phyloP scores from a whole-genome alignment of 2,329 filamentous ascomycete species.

The Camillea tinctor region DNA sequence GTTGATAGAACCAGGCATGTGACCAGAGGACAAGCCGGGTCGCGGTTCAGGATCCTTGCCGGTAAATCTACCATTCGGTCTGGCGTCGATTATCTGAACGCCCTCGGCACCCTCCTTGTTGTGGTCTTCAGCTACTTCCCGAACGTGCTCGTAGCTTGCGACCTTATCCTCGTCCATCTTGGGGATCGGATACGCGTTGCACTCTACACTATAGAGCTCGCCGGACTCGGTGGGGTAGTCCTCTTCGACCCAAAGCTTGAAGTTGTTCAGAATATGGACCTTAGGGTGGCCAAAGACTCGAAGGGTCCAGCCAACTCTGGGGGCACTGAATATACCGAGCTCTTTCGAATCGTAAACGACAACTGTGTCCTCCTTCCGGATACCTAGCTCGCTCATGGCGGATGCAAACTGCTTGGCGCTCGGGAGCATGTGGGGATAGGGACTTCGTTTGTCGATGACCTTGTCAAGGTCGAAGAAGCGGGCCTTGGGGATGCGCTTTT shows the following conservation, averaged over 20 bases:
- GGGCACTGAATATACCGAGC: slow-evolving; percentile 90
- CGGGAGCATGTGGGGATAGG: slow-evolving; percentile 96
- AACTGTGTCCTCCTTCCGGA: slow-evolving; percentile 81
- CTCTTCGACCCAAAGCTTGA: slow-evolving; percentile 86
- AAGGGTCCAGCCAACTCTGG: slow-evolving; percentile 91
- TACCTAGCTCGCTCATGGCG: slow-evolving; percentile 86
- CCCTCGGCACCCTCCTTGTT: slow-evolving; percentile 82
- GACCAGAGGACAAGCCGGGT: slow-evolving; percentile 80
- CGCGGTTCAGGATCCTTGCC: slow-evolving; percentile 85
- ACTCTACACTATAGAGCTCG: slow-evolving; percentile 65
- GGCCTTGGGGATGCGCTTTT: slow-evolving; percentile 81
- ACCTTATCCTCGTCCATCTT: slow-evolving; percentile 64
- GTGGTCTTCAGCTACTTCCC: slow-evolving; percentile 70
- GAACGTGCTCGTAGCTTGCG: slow-evolving; percentile 78
- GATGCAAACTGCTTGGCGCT: slow-evolving; percentile 75
- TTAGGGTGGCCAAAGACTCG: slow-evolving; percentile 83
- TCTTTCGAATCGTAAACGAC: slow-evolving; percentile 94
- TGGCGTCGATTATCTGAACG: slow-evolving; percentile 85
- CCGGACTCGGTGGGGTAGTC: slow-evolving; percentile 82
- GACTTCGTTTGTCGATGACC: slow-evolving; percentile 81
- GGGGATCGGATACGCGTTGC: slow-evolving; percentile 63
- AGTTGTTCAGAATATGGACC: slow-evolving; percentile 94
- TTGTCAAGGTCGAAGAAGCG: slow-evolving; percentile 97
- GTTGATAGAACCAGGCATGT: slow-evolving; percentile 85
- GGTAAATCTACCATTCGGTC: slow-evolving; percentile 75